Evolutionary conservation across 805 yeast species (phyloP).

Genomic region (Spathaspora gorwiae): DNA sequence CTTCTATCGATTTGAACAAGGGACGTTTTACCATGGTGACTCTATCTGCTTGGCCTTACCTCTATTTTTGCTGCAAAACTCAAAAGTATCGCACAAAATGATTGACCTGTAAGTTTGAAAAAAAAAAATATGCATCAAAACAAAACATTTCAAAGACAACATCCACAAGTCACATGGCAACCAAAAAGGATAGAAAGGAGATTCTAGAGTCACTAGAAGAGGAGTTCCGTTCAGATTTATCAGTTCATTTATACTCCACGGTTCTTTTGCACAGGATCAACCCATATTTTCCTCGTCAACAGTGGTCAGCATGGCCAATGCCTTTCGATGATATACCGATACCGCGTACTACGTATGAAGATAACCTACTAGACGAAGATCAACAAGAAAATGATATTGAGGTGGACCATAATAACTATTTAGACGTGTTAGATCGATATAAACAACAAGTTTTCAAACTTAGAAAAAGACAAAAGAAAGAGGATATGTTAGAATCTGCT

Average conservation of each 20-base stretch:
- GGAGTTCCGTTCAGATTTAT: slow-evolving; percentile 50
- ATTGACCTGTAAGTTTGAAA: no score
- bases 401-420: slow-evolving; percentile 3
- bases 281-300: slow-evolving; percentile 29
- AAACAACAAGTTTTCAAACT: neutral
- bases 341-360: slow-evolving; percentile 25
- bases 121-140: no score
- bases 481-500: neutral
- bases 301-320: slow-evolving; percentile 64
- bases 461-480: neutral
- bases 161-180: slow-evolving; percentile 7
- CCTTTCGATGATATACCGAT: slow-evolving; percentile 29
- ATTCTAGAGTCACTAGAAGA: slow-evolving; percentile 39
- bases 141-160: neutral
- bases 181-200: slow-evolving; percentile 15
- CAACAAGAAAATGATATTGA: slow-evolving; percentile 8
- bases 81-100: no score
- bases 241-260: slow-evolving; percentile 61
- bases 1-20: neutral
- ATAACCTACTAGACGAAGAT: slow-evolving; percentile 7
- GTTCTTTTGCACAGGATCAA: slow-evolving; percentile 39
- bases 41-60: no score
- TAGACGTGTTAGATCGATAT: neutral
- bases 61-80: no score
- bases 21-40: no score